Conservation (phyloP, 106 monocot species). For the Acorus gramineus region DNA sequence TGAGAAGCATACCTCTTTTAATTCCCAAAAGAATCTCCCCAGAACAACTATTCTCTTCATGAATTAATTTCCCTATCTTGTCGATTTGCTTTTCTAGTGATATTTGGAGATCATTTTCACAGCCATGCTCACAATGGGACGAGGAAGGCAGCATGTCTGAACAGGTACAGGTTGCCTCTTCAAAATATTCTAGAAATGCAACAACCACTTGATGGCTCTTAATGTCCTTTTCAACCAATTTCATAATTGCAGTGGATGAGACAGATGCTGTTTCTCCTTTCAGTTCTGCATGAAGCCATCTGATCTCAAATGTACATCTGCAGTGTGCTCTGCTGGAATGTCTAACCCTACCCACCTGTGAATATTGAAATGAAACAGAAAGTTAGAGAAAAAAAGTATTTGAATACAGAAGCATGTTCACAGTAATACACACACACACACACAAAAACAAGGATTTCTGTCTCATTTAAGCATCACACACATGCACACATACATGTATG, state of each 20-base stretch:
- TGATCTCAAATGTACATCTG: constrained; percentile 57
- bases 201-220: constrained; percentile 25
- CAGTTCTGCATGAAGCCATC: constrained; percentile 31
- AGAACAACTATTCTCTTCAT: constrained; percentile 14
- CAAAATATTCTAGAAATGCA: constrained; percentile 27
- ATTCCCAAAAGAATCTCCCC: constrained; percentile 11
- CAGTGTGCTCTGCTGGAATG: constrained; percentile 51
- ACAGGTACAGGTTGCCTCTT: constrained; percentile 8
- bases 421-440: background rate
- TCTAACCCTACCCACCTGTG: constrained; percentile 40
- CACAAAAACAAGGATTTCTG: too few relatives aligned
- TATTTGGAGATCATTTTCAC: constrained; percentile 23
- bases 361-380: background rate
- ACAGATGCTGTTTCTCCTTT: constrained; percentile 25
- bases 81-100: constrained; percentile 43
- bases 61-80: constrained; percentile 36
- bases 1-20: constrained; percentile 22
- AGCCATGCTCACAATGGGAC: constrained; percentile 15
- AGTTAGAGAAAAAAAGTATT: background rate
- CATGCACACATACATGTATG: too few relatives aligned
- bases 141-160: constrained; percentile 12
- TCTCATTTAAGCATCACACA: too few relatives aligned
- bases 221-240: constrained; percentile 32
- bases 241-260: constrained; percentile 39
- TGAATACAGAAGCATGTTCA: background rate